Conservation (phyloP, 164 flowering plant genomes). For the Annona squamosa region DNA sequence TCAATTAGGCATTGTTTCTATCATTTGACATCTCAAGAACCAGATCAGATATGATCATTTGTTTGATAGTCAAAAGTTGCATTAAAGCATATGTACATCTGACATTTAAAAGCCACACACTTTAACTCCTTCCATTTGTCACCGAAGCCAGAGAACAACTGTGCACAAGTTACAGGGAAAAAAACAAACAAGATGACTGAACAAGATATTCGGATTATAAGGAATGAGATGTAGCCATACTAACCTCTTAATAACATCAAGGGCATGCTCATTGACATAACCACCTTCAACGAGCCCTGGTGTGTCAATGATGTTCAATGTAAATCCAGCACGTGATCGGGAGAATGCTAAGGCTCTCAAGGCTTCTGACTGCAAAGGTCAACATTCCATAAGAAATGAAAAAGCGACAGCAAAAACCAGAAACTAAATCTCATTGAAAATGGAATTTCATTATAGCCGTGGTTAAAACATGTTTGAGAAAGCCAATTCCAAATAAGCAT, state of each 20-base stretch:
- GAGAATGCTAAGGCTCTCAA: constrained; percentile 77
- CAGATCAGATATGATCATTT: too few relatives aligned
- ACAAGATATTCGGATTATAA: neutral
- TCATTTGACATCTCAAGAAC: neutral
- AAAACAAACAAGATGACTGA: neutral
- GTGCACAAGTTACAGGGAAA: neutral
- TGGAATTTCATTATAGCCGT: neutral
- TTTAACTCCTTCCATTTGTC: neutral
- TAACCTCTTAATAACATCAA: constrained; percentile 79
- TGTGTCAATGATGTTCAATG: constrained; percentile 80
- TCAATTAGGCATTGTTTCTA: neutral
- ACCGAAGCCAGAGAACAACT: neutral
- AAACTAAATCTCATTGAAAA: neutral
- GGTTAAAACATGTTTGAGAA: neutral
- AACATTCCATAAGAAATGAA: neutral
- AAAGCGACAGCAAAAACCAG: neutral
- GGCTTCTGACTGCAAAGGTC: constrained; percentile 55
- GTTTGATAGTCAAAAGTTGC: neutral
- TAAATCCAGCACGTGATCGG: constrained; percentile 69
- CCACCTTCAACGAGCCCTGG: constrained; percentile 97
- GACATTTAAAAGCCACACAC: neutral
- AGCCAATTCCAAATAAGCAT: neutral
- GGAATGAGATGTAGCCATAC: constrained; percentile 7
- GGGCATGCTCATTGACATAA: constrained; percentile 71
- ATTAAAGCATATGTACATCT: neutral